Evolutionary conservation across 768 basidiomycete genomes (phyloP), one percentile per base, ranked within the genome.

Genomic region (Gyrodon lividus): DNA sequence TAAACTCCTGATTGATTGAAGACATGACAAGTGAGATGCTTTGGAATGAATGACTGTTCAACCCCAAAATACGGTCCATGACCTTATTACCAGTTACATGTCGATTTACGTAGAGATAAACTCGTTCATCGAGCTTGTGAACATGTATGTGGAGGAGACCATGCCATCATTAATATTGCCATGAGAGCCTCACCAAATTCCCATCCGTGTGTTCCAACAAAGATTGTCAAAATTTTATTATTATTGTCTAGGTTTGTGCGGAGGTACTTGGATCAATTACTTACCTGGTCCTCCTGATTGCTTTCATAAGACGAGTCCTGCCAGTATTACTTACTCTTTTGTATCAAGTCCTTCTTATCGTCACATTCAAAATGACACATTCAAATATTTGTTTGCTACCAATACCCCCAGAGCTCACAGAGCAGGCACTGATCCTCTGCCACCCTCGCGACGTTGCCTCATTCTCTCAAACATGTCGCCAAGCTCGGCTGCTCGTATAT

Each of bases 361-460:
- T 35, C 40, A 49, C 20, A 28, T 35, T 47, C 17, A 5, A n/a
- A 44, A 54, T 52, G 56, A 48, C 52, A 3, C 13, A 8, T 22
- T 49, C 55, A 6, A 50, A 30, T 28, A 24, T 34, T 22, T 40
- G 33, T 22, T 48, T 74, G 48, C 48, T 78, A 28, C 61, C 66
- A 37, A 66, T 84, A 24, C 85, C 87, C 0, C 55, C 74, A 13
- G 89, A 92, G 62, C 64, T 89, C 40, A 55, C 75, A 20, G 82
- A 89, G 59, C 75, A 78, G 37, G 74, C 81, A 26, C 77, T 90
- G 16, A 64, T 71, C 8, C 74, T 77, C 57, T 82, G 81, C 58
- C 74, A 77, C 56, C 80, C 82, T 37, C 68, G 68, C 56, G 83
- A 86, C 50, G 76, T 88, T 40, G 72, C 81, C n/a, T 62, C 74